A percentile compares a stretch with the other conserved stretches of the same genome.
Evolutionary conservation across 2,329 filamentous ascomycete genomes (phyloP).

Genomic region (Penicillium sclerotiorum): DNA sequence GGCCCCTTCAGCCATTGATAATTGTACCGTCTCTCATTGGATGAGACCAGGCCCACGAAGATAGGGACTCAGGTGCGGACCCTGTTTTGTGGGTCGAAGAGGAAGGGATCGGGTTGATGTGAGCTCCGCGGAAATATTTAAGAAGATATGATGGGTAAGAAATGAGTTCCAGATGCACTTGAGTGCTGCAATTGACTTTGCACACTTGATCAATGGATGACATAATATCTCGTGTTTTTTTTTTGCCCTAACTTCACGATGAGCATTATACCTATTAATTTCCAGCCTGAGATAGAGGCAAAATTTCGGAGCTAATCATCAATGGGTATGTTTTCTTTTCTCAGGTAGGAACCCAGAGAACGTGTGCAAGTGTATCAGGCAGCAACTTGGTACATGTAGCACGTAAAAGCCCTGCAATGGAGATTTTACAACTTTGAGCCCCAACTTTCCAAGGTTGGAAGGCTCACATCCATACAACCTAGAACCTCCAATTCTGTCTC

Average conservation of each 20-base stretch:
- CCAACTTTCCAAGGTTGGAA: too few relatives aligned
- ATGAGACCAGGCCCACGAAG: constrained; percentile 4
- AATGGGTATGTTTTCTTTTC: too few relatives aligned
- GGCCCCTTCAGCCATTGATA: constrained; percentile 21
- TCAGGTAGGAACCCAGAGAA: too few relatives aligned
- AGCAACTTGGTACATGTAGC: too few relatives aligned
- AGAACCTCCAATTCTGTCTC: too few relatives aligned
- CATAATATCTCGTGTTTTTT: neutral
- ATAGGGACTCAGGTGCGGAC: constrained; percentile 13
- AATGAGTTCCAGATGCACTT: neutral
- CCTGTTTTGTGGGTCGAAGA: neutral
- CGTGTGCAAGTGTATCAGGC: too few relatives aligned
- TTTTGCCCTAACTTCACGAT: neutral
- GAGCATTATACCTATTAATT: too few relatives aligned
- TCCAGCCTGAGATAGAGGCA: too few relatives aligned
- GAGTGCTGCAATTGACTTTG: neutral
- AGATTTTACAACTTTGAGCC: too few relatives aligned
- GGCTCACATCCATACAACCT: too few relatives aligned
- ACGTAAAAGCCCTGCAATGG: too few relatives aligned
- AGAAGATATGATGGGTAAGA: constrained; percentile 2
- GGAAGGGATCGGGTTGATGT: constrained; percentile 4
- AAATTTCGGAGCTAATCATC: too few relatives aligned
- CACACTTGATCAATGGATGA: neutral
- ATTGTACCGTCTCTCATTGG: constrained; percentile 27
- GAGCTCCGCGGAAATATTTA: constrained; percentile 27